Evolutionary conservation across 768 basidiomycete species (phyloP), one percentile per base, ranked within the genome.

Genomic region (Pisolithus sp.): DNA sequence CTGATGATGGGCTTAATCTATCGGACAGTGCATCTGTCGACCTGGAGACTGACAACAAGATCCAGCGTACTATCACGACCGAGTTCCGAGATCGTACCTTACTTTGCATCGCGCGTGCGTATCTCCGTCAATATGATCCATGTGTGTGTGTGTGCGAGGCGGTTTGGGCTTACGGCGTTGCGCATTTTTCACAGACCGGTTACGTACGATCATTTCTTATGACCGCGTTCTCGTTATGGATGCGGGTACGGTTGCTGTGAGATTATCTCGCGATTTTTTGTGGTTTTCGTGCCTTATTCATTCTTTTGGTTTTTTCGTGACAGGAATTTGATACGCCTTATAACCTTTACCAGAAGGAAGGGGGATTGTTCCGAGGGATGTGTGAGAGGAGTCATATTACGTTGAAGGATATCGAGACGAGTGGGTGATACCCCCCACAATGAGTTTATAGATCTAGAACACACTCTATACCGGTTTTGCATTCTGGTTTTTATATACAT

Each of bases 181-280:
- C 3, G 34, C 30, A 10, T 6, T 26, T 34, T 34, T 34, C 12
- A 13, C 30, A 57, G 56, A 80, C 59, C 74, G 80, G n/a, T 63
- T 81, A 24, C 67, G 75, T 48, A 83, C 80, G 1, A 78, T 81
- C 56, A 62, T 76, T 50, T 66, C 65, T 21, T 87, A 87, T 58
- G 86, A 91, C 63, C 71, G 80, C 21, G 82, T 89, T 43, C 70
- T 86, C 38, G 86, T 89, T 7, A 75, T 89, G 58, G 80, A 83
- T 52, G 74, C 76, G 20, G 86, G 87, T 1, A 68, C 68, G 7
- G 79, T 88, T 39, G 73, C 71, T 23, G 78, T 80, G 39, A 67
- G 76, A 20, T 12, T 9, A 20, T 21, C 4, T 41, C 7, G 7
- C 7, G 6, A n/a, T 40, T 10, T 34, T 13, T 1, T 12, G 13